Evolutionary conservation across 1,284 basidiomycete species (phyloP).

Genomic region (Papiliotrema nemorosa): DNA sequence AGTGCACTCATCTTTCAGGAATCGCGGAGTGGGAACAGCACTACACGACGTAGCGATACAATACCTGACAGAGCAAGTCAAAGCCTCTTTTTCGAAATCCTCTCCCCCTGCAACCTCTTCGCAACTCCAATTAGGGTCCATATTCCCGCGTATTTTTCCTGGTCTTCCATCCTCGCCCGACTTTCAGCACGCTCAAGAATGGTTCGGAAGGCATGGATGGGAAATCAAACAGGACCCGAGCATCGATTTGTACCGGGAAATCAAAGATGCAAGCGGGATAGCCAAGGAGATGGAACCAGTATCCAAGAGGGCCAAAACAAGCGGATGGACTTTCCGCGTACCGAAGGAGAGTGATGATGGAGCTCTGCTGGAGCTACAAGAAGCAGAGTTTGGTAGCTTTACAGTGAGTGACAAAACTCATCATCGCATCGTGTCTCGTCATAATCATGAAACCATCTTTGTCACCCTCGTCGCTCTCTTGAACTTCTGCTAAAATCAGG

Average conservation of each 20-base stretch:
- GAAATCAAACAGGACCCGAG: neutral
- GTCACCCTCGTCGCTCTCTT: too few species aligned
- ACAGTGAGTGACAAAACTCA: too few species aligned
- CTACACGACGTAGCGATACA: slow-evolving; percentile 14
- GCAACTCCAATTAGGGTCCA: slow-evolving; percentile 21
- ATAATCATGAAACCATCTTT: too few species aligned
- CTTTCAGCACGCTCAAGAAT: slow-evolving; percentile 8
- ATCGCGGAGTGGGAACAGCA: slow-evolving; percentile 14
- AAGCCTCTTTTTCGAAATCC: slow-evolving; percentile 4
- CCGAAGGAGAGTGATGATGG: slow-evolving; percentile 8
- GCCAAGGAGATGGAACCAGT: slow-evolving; percentile 1
- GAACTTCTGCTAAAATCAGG: slow-evolving; percentile 7
- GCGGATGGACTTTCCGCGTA: slow-evolving; percentile 14
- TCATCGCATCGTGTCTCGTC: too few species aligned
- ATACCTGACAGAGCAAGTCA: slow-evolving; percentile 8
- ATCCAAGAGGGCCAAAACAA: slow-evolving; percentile 4
- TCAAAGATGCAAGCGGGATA: neutral
- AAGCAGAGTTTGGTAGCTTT: slow-evolving; percentile 16
- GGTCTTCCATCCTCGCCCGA: slow-evolving; percentile 16
- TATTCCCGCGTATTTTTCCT: slow-evolving; percentile 27
- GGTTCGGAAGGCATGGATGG: slow-evolving; percentile 19
- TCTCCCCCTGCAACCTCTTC: slow-evolving; percentile 4
- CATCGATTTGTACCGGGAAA: slow-evolving; percentile 13
- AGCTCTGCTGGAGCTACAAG: slow-evolving; percentile 15
- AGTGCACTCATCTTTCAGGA: slow-evolving; percentile 11